Conservation (phyloP, 2,329 filamentous ascomycete genomes). For the Colletotrichum lindemuthianum region DNA sequence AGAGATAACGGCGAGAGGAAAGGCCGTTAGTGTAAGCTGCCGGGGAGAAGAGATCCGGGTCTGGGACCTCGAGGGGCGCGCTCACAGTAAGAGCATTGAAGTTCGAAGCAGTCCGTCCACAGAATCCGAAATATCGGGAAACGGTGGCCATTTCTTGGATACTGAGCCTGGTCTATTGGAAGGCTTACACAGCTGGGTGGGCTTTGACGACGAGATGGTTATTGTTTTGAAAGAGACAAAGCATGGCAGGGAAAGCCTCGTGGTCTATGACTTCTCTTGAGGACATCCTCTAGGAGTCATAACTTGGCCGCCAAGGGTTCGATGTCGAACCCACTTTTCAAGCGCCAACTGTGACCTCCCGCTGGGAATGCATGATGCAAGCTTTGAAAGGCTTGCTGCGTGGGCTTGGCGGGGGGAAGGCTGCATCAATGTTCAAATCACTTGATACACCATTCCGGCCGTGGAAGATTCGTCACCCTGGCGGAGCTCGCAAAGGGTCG, state of each 20-base stretch:
- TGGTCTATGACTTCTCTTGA: constrained; percentile 89
- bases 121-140: constrained; percentile 7
- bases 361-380: too few relatives aligned
- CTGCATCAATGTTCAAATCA: too few relatives aligned
- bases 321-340: neutral
- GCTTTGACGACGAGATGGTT: constrained; percentile 93
- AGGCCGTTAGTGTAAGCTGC: constrained; percentile 87
- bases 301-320: neutral
- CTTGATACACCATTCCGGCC: too few relatives aligned
- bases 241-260: constrained; percentile 75
- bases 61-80: constrained; percentile 87
- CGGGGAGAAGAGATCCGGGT: constrained; percentile 83
- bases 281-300: neutral
- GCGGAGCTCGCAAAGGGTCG: too few relatives aligned
- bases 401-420: too few relatives aligned
- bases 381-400: too few relatives aligned
- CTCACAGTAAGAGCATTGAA: constrained; percentile 59
- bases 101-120: constrained; percentile 52
- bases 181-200: constrained; percentile 73
- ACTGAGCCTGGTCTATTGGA: constrained; percentile 48
- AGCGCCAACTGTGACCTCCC: too few relatives aligned
- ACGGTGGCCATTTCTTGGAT: neutral
- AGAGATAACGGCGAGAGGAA: constrained; percentile 84
- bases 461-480: too few relatives aligned
- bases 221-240: constrained; percentile 80